Evolutionary conservation across 495 filamentous ascomycete species (phyloP), one percentile per base, ranked within the genome.

Genomic region (Ramalina intermedia): DNA sequence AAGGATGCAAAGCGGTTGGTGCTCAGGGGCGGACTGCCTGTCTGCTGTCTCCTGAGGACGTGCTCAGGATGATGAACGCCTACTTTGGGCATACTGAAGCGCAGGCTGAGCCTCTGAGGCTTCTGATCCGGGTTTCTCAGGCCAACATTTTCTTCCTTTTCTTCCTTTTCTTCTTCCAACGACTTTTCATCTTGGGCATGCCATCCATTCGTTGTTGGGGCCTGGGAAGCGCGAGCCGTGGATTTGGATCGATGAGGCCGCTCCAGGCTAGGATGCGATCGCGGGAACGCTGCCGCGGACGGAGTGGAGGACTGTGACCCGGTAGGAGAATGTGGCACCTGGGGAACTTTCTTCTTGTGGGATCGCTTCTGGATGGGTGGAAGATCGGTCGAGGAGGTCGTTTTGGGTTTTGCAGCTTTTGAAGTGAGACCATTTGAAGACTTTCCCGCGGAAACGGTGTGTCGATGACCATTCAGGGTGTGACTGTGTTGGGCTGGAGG

Each of bases 31-130:
- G n/a, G 9, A 37, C 8, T 12, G 6, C n/a, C 26, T 16, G 16
- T 17, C 27, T 47, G 26, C n/a, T 47, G 24, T 23, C 44, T 47
- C 27, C 44, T n/a, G 13, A 47, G n/a, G 18, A 75, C 61, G 48
- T 80, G 70, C 20, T 64, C 66, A 18, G 76, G 76, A 50, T 79
- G 69, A 36, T 70, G 71, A 27, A 77, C 62, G 1, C 62, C 62
- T 16, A 74, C 58, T 13, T 63, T 63, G n/a, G 73, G 74, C 56
- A 69, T 72, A 42, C 66, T 74, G 27, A 79, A 62, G 51, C 70
- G 76, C 41, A 79, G 66, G 50, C 67, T 72, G 16, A 76, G 52
- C 29, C 70, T 61, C 35, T 69, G 70, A 27, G 70, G 58, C 39
- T 61, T 59, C n/a, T 54, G 46, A 17, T 49, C 41, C 1, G 41